A percentile compares a stretch with the other conserved stretches of the same genome.
Evolutionary conservation across 2,329 filamentous ascomycete genomes (phyloP).

Genomic region (Colletotrichum sp.): DNA sequence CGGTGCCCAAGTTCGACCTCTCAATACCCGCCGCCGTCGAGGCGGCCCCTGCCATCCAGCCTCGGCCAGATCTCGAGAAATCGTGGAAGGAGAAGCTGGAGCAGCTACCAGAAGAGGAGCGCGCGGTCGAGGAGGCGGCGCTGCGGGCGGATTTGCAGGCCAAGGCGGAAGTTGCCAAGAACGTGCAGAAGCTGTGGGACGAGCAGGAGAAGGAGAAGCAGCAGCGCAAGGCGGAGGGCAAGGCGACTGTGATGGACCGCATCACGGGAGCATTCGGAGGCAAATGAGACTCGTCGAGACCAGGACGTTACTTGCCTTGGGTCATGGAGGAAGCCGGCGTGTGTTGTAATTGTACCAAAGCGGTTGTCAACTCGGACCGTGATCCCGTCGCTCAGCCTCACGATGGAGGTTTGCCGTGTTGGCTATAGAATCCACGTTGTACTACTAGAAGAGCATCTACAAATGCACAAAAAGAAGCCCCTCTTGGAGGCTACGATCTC

Average conservation of each 20-base stretch:
- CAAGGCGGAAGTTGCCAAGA: slow-evolving; percentile 62
- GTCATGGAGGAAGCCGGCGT: no score
- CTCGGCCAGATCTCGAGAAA: slow-evolving; percentile 53
- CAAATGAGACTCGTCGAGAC: background rate
- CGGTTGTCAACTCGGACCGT: background rate
- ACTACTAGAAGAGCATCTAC: slow-evolving; percentile 5
- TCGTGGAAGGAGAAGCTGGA: slow-evolving; percentile 60
- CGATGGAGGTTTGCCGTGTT: background rate
- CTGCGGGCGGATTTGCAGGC: slow-evolving; percentile 66
- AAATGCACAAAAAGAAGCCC: background rate
- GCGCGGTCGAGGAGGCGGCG: slow-evolving; percentile 67
- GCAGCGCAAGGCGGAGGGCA: slow-evolving; percentile 62
- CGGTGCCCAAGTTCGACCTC: slow-evolving; percentile 64
- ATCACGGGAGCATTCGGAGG: slow-evolving; percentile 35
- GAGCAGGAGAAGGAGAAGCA: slow-evolving; percentile 59
- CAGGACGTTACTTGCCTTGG: no score
- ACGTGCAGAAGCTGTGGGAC: slow-evolving; percentile 60
- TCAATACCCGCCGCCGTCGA: slow-evolving; percentile 46
- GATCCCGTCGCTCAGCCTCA: background rate
- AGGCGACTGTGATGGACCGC: slow-evolving; percentile 48
- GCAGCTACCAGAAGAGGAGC: slow-evolving; percentile 62
- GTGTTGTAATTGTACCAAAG: background rate
- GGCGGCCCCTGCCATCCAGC: slow-evolving; percentile 22
- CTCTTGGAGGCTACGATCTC: background rate
- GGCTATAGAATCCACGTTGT: slow-evolving; percentile 8